Conservation (phyloP, 306 rosid species). For the Myrica gale region DNA sequence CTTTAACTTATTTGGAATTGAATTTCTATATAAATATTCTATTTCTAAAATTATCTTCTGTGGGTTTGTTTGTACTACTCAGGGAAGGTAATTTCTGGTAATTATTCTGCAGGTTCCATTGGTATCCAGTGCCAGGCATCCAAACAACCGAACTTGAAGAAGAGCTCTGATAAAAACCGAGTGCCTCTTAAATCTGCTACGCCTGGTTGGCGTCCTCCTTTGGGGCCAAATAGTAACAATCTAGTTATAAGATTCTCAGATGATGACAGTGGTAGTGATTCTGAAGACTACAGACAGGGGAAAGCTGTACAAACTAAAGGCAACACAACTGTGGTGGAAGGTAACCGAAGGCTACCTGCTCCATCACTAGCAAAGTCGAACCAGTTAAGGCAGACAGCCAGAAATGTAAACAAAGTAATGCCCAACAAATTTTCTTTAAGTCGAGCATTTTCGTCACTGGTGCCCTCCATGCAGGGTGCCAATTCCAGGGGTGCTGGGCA, state of each 20-base stretch:
- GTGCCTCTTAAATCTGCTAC: constrained; percentile 46
- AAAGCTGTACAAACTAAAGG: constrained; percentile 41
- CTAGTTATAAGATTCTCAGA: constrained; percentile 95
- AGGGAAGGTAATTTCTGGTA: constrained; percentile 34
- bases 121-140: constrained; percentile 36
- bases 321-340: constrained; percentile 31
- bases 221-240: constrained; percentile 43
- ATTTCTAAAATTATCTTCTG: constrained; percentile 1
- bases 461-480: constrained; percentile 37
- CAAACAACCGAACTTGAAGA: constrained; percentile 41
- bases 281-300: constrained; percentile 47
- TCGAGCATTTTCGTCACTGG: constrained; percentile 45
- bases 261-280: constrained; percentile 82
- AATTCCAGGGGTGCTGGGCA: constrained; percentile 51
- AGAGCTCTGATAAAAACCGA: constrained; percentile 43
- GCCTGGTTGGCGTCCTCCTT: constrained; percentile 47
- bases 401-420: constrained; percentile 43
- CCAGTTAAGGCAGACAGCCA: constrained; percentile 39
- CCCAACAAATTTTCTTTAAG: constrained; percentile 48
- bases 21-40: background rate
- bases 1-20: background rate
- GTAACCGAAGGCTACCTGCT: constrained; percentile 44
- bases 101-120: constrained; percentile 45
- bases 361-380: constrained; percentile 45
- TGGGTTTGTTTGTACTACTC: constrained; percentile 6